A percentile compares a stretch with the other conserved stretches of the same genome.
phyloP scores from a whole-genome alignment of 2,329 filamentous ascomycete genomes.

The Fusarium mexicanum region DNA sequence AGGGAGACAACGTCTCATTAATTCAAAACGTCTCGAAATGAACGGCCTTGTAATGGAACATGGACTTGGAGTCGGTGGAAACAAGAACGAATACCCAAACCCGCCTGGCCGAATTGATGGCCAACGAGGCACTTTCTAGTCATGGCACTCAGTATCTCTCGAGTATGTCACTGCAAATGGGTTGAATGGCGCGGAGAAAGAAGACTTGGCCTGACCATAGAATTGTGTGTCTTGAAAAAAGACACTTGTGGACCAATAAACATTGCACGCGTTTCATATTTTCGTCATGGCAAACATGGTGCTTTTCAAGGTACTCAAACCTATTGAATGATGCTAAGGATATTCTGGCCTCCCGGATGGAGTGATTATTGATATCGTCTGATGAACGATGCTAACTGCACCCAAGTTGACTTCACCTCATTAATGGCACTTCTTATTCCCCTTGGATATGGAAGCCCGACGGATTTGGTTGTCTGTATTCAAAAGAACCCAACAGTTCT shows the following conservation, averaged over 20 bases:
- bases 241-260: constrained; percentile 28
- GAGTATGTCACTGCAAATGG: constrained; percentile 11
- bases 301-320: neutral
- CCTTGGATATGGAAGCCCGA: neutral
- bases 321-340: neutral
- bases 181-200: constrained; percentile 7
- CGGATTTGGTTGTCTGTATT: neutral
- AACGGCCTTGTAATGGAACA: constrained; percentile 5
- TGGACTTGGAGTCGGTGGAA: constrained; percentile 12
- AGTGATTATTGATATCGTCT: neutral
- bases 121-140: constrained; percentile 22
- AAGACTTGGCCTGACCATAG: constrained; percentile 13
- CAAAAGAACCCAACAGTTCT: neutral
- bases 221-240: constrained; percentile 14
- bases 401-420: neutral
- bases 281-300: neutral
- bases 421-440: neutral
- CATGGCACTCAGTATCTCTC: constrained; percentile 17
- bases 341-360: neutral
- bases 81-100: constrained; percentile 33
- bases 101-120: constrained; percentile 19
- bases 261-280: constrained; percentile 1
- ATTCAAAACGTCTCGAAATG: constrained; percentile 67
- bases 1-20: constrained; percentile 87
- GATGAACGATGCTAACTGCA: neutral